phyloP scores from a whole-genome alignment of 2,329 filamentous ascomycete genomes.

The Davidsoniella eucalypti region DNA sequence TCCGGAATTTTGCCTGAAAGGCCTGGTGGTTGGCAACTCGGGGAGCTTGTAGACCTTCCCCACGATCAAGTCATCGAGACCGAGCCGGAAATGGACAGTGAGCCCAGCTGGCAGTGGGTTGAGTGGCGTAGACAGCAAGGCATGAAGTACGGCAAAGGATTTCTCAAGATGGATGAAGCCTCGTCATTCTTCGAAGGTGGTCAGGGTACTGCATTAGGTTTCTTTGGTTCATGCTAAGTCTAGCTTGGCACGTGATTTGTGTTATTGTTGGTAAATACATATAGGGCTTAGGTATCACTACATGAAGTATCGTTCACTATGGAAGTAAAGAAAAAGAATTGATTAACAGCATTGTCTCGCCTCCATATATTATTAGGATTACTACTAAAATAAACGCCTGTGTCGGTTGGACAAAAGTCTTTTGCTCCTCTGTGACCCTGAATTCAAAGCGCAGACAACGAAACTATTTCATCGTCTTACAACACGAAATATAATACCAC shows the following conservation, averaged over 20 bases:
- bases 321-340: too few species aligned
- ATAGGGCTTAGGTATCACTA: too few species aligned
- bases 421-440: too few species aligned
- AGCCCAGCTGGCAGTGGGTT: constrained; percentile 41
- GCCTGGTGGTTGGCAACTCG: constrained; percentile 46
- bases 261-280: background rate
- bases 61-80: constrained; percentile 19
- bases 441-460: too few species aligned
- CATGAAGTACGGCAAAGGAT: constrained; percentile 36
- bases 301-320: too few species aligned
- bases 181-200: constrained; percentile 37
- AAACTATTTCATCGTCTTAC: too few species aligned
- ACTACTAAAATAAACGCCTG: too few species aligned
- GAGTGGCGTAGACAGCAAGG: constrained; percentile 39
- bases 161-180: constrained; percentile 39
- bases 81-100: constrained; percentile 13
- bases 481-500: too few species aligned
- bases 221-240: constrained; percentile 27
- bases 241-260: too few species aligned
- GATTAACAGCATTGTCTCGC: too few species aligned
- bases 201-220: constrained; percentile 32
- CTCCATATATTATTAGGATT: too few species aligned
- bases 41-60: constrained; percentile 23
- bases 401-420: too few species aligned
- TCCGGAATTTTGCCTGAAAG: constrained; percentile 58